Base-by-base conservation (phyloP, 1,139 yeast genomes). In the Geotrichum citri-aurantii region DNA sequence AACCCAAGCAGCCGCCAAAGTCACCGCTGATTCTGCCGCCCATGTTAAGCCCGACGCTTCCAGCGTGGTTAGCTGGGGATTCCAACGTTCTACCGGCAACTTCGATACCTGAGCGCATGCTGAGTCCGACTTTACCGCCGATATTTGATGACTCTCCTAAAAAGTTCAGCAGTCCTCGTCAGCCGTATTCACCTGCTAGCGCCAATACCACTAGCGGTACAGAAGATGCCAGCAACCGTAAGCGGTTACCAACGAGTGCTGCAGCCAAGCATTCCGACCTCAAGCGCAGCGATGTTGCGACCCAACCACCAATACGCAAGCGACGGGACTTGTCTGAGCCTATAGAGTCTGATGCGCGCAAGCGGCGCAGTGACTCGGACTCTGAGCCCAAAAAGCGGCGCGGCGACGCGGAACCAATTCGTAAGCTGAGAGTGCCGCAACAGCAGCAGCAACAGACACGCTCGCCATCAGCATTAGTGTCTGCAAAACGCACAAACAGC, bases 51-150 rank as follows among this genome's bases (percentile, higher is more conserved):
- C 75, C 75, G 8, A 70, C 75, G 14, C 37, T 52, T 5, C 55
- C 55, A 5, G 29, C n/a, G 24, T 52, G 55, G 55, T 17, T 37
- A 19, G 37, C 54, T 59, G 47, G 60, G 56, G 27, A 54, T 37
- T n/a, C 19, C 3, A 17, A 37, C 21, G 19, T 8, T 17, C 44
- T 19, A 17, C 10, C 19, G n/a, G 48, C 56, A 56, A 21, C 21
- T 14, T 46, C 51, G 19, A 51, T 56, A 19, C 73, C 73, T 11
- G 60, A 62, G 55, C 61, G 65, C 26, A 71, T 71, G 71, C 65
- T 71, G 48, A 69, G 73, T 52, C 73, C 73, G 2, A 70, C 73
- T 12, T 63, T 71, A 17, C 73, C 73, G 8, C 65, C 72, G 1
- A 62, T 63, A 29, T 69, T 66, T 55, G 70, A 52, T 24, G 44